Base-by-base conservation (phyloP, 2,329 filamentous ascomycete genomes). In the Colletotrichum tropicicola region DNA sequence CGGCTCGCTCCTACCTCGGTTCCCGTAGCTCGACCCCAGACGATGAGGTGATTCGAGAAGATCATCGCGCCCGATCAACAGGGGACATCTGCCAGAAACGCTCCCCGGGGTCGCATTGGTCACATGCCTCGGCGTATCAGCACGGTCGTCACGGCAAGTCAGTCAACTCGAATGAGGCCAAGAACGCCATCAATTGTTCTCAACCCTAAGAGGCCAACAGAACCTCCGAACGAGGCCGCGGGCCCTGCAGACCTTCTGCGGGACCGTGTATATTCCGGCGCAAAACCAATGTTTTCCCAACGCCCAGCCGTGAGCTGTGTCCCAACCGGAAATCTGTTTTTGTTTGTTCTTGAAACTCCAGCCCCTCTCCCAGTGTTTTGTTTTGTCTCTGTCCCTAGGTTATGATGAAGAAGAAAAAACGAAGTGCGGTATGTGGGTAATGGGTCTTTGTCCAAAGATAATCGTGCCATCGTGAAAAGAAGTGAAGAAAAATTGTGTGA, bases 171-270 rank as follows among this genome's bases (percentile, higher is more conserved):
- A 21, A 60, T 41, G 47, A 54, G 57, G 43, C 58, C 43, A 37
- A 52, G 8, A 54, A 61, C 59, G 25, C 57, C 44, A 48, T 61
- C 57, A 51, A 65, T 65, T 57, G 54, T 21, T 55, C 43, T 61
- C 17, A 48, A 57, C 25, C 43, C 35, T 30, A 35, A 27, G 27
- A 45, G 27, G 56, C 21, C 27, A 35, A 28, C n/a, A 27, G 8
- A 12, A 15, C 32, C 30, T 13, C 35, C 57, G 28, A 3, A 44
- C 12, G 17, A 35, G 56, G 32, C 43, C 23, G 52, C 44, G 28
- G 28, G 56, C 30, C 32, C 15, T 45, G 43, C 44, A 43, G 30
- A 32, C 35, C 37, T 44, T 55, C 45, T 61, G 37, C 35, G 55
- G 43, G 44, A 61, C 49, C 30, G 39, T 47, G 30, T 32, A 44